Evolutionary conservation across 495 filamentous ascomycete species (phyloP).

Genomic region (Evansstolkia leycettana): DNA sequence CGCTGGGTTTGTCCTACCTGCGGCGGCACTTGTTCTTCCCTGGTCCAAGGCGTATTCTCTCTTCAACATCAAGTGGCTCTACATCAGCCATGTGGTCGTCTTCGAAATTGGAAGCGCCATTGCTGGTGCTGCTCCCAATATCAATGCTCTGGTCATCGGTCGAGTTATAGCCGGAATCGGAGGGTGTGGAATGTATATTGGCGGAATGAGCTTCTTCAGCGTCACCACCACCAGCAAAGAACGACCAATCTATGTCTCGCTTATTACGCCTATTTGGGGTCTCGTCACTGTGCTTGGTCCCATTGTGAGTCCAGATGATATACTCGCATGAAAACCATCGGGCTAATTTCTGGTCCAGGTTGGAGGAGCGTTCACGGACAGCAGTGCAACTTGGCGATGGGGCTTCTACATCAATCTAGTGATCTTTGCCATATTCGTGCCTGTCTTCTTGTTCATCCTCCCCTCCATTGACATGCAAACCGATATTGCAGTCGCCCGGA

Average conservation of each 20-base stretch:
- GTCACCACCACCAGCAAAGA: slow-evolving; percentile 17
- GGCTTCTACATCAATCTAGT: slow-evolving; percentile 64
- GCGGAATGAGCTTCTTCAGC: slow-evolving; percentile 20
- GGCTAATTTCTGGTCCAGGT: too few relatives aligned
- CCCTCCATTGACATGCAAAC: slow-evolving; percentile 34
- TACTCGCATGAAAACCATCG: too few relatives aligned
- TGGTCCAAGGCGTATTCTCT: too few relatives aligned
- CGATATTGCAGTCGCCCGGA: slow-evolving; percentile 17
- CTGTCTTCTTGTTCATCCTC: slow-evolving; percentile 44
- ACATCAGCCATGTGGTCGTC: slow-evolving; percentile 32
- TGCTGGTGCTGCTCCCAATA: slow-evolving; percentile 40
- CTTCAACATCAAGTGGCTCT: slow-evolving; percentile 46
- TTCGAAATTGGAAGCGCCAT: slow-evolving; percentile 42
- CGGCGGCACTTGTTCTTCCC: too few relatives aligned
- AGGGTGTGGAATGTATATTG: slow-evolving; percentile 24
- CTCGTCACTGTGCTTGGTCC: slow-evolving; percentile 42
- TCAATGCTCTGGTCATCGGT: slow-evolving; percentile 42
- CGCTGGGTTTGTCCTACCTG: too few relatives aligned
- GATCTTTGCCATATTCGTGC: slow-evolving; percentile 37
- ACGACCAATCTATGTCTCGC: slow-evolving; percentile 25
- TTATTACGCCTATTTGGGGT: slow-evolving; percentile 42
- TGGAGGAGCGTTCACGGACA: slow-evolving; percentile 49
- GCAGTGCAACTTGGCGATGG: slow-evolving; percentile 44
- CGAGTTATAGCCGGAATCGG: slow-evolving; percentile 33
- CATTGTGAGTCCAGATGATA: too few relatives aligned